Evolutionary conservation across 176 grass and related monocot genomes (phyloP).

Genomic region (Tillandsia leiboldiana): DNA sequence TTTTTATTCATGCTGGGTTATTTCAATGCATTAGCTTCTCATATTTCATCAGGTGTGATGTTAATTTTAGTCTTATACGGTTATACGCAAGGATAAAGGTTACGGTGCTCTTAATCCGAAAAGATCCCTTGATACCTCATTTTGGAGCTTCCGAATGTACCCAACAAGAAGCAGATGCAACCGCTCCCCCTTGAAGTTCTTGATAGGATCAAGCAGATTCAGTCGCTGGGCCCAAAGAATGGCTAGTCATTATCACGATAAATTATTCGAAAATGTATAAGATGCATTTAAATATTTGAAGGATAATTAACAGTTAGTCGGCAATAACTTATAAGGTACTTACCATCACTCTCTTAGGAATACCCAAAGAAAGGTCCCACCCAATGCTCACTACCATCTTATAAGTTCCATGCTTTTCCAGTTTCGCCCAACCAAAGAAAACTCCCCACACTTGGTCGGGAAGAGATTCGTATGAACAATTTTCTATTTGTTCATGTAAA

Average conservation of each 20-base stretch:
- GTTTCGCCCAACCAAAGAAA: conserved; percentile 73
- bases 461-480: conserved; percentile 44
- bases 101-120: background rate
- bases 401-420: conserved; percentile 32
- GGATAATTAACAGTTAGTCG: background rate
- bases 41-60: background rate
- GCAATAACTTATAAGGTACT: conserved; percentile 7
- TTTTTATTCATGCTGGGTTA: no score
- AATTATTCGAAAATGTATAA: background rate
- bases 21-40: background rate
- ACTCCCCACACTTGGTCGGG: conserved; percentile 67
- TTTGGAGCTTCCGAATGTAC: conserved; percentile 54
- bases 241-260: background rate
- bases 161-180: conserved; percentile 53
- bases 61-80: background rate
- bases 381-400: conserved; percentile 53
- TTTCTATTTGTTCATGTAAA: conserved; percentile 27
- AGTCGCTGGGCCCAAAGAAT: conserved; percentile 29
- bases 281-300: conserved; percentile 1
- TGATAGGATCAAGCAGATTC: conserved; percentile 33
- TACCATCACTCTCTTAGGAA: conserved; percentile 50
- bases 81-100: background rate
- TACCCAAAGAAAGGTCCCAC: conserved; percentile 46
- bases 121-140: conserved; percentile 26
- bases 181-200: conserved; percentile 15